A percentile compares a stretch with the other conserved stretches of the same genome.
These are phyloP conservation scores for Kwoniella newhampshirensis DNA, from an alignment of 768 basidiomycete genomes.

Conservation along the genomic window DNA sequence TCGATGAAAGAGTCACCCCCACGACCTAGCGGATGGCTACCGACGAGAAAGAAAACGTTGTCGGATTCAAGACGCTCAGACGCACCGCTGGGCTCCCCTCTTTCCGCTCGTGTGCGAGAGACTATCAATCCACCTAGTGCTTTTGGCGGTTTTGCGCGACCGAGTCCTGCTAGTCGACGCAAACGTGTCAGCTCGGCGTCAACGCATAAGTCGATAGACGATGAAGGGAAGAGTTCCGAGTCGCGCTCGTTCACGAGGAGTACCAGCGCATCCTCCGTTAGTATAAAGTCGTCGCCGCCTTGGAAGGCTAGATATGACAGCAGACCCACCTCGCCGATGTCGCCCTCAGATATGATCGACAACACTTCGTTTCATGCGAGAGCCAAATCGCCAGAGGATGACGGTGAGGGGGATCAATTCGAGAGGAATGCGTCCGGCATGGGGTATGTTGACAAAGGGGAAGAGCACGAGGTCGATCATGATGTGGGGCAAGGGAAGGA, in stretches of 20 bases:
- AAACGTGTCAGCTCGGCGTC: slow-evolving; percentile 29
- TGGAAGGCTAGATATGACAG: slow-evolving; percentile 13
- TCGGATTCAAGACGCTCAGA: slow-evolving; percentile 22
- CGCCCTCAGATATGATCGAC: slow-evolving; percentile 30
- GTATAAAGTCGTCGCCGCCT: slow-evolving; percentile 10
- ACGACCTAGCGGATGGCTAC: slow-evolving; percentile 11
- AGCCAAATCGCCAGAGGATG: slow-evolving; percentile 36
- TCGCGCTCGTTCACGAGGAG: not conserved
- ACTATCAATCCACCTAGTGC: slow-evolving; percentile 30
- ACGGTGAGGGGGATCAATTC: slow-evolving; percentile 20
- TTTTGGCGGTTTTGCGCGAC: slow-evolving; percentile 39
- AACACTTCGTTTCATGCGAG: slow-evolving; percentile 35
- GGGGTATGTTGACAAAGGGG: slow-evolving; percentile 4
- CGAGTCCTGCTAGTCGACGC: slow-evolving; percentile 39
- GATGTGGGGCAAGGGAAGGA: slow-evolving; percentile 9
- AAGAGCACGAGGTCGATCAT: slow-evolving; percentile 22
- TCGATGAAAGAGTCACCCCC: slow-evolving; percentile 10
- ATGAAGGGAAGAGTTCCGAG: slow-evolving; percentile 17
- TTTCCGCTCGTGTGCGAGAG: slow-evolving; percentile 26
- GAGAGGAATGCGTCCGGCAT: slow-evolving; percentile 10
- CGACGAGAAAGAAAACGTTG: slow-evolving; percentile 26
- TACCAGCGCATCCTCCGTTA: slow-evolving; percentile 9
- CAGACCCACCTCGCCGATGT: slow-evolving; percentile 32
- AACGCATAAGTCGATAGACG: slow-evolving; percentile 17
- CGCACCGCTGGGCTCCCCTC: slow-evolving; percentile 25